Evolutionary conservation across 2,329 filamentous ascomycete species (phyloP).

Genomic region (Fusarium concolor): DNA sequence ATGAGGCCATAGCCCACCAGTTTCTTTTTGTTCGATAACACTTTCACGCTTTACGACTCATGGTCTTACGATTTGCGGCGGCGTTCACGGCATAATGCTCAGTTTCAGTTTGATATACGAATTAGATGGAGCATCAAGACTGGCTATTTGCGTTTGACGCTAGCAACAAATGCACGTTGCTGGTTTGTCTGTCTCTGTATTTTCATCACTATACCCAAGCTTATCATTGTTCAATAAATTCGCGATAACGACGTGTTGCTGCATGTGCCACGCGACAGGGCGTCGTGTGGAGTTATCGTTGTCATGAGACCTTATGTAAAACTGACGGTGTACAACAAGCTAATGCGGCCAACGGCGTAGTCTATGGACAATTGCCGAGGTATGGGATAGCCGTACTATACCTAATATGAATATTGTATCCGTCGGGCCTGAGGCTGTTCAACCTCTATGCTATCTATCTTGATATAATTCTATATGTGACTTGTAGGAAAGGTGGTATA

Average conservation of each 20-base stretch:
- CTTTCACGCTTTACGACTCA: conserved; percentile 33
- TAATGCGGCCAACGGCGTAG: conserved; percentile 25
- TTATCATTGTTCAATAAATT: conserved; percentile 7
- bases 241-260: conserved; percentile 8
- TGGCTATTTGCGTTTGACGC: conserved; percentile 15
- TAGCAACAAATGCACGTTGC: conserved; percentile 7
- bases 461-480: neutral
- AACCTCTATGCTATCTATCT: neutral
- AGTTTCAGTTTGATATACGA: conserved; percentile 16
- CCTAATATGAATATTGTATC: neutral
- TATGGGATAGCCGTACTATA: neutral
- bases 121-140: conserved; percentile 22
- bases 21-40: neutral
- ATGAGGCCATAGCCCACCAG: neutral
- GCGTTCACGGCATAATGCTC: conserved; percentile 26
- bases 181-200: conserved; percentile 8
- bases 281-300: conserved; percentile 31
- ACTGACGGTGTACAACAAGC: conserved; percentile 35
- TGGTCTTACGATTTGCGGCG: conserved; percentile 30
- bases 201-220: conserved; percentile 27
- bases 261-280: conserved; percentile 26
- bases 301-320: conserved; percentile 33
- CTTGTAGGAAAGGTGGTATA: neutral
- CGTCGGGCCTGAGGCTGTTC: neutral
- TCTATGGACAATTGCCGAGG: conserved; percentile 13